These are phyloP conservation scores for Leishmania turanica DNA, from an alignment of 208 protist species.

Conservation along the genomic window DNA sequence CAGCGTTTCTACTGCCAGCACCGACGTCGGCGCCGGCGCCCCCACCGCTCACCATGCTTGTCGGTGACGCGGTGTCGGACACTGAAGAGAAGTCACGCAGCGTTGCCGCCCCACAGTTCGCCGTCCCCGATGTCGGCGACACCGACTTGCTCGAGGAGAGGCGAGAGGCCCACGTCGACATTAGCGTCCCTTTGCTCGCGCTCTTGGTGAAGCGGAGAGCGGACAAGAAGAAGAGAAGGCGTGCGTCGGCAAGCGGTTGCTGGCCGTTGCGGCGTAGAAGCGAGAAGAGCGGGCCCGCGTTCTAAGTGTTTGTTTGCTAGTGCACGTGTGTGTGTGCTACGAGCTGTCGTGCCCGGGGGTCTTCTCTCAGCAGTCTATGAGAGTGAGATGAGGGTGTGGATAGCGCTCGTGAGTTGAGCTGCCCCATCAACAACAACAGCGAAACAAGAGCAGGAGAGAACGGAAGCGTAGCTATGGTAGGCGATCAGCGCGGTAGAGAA, in stretches of 20 bases:
- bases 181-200: neutral
- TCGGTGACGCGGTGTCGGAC: neutral
- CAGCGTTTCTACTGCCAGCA: neutral
- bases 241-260: neutral
- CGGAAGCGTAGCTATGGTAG: neutral
- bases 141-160: slow-evolving; percentile 27
- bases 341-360: neutral
- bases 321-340: neutral
- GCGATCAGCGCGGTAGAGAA: neutral
- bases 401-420: neutral
- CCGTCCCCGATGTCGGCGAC: neutral
- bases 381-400: neutral
- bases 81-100: neutral
- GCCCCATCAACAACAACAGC: neutral
- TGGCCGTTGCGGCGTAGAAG: neutral
- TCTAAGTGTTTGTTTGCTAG: neutral
- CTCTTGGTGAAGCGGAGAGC: neutral
- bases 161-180: slow-evolving; percentile 48
- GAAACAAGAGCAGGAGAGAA: neutral
- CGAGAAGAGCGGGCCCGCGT: neutral
- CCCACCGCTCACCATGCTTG: neutral
- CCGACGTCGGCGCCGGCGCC: neutral
- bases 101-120: neutral
- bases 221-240: neutral
- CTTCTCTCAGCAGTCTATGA: neutral